Evolutionary conservation across 2,329 filamentous ascomycete species (phyloP).

Genomic region (Ceratocystis alfenasii): DNA sequence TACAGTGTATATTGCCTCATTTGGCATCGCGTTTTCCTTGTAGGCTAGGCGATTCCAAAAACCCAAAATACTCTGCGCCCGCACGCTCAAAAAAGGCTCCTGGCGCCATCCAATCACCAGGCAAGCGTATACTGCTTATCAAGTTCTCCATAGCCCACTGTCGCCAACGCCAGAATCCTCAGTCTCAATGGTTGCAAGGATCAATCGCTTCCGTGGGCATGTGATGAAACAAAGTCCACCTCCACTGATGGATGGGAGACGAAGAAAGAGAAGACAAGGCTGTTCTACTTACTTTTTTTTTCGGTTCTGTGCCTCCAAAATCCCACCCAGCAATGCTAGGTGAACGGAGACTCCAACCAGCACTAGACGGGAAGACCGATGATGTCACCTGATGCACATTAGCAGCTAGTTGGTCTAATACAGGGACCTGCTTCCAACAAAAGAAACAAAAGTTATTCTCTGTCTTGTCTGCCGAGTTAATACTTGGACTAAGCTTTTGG

Average conservation of each 20-base stretch:
- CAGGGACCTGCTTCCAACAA: not conserved
- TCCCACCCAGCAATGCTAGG: not conserved
- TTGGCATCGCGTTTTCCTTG: no score
- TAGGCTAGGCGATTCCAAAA: not conserved
- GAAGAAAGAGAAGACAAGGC: not conserved
- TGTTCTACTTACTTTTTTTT: not conserved
- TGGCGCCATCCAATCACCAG: not conserved
- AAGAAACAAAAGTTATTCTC: not conserved
- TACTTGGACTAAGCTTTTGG: no score
- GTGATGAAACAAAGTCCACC: not conserved
- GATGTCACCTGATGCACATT: not conserved
- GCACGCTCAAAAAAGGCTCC: not conserved
- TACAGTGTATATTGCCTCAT: no score
- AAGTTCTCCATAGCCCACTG: not conserved
- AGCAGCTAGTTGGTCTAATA: not conserved
- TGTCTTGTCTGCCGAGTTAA: no score
- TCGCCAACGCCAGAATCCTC: not conserved
- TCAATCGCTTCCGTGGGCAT: not conserved
- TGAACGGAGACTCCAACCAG: not conserved
- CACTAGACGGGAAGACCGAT: not conserved
- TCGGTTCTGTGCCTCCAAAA: not conserved
- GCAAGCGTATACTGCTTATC: not conserved
- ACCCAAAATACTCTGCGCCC: not conserved
- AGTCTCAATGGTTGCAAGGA: not conserved
- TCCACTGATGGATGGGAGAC: not conserved